Conservation (phyloP, 768 basidiomycete species). For the Suillus subalutaceus region DNA sequence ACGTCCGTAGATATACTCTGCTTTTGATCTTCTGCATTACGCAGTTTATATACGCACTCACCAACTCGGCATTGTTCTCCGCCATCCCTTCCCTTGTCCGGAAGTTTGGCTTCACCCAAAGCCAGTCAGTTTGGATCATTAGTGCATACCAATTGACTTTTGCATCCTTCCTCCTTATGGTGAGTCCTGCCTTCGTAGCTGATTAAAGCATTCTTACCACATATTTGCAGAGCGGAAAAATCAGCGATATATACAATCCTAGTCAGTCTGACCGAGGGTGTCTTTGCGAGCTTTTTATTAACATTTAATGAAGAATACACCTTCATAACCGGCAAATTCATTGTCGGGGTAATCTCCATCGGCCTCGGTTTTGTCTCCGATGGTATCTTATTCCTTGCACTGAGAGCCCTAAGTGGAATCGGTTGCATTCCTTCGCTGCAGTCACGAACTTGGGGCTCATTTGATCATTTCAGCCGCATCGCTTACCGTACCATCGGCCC, state of each 20-base stretch:
- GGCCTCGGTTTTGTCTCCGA: background rate
- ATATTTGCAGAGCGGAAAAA: slow-evolving; percentile 30
- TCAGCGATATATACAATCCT: slow-evolving; percentile 36
- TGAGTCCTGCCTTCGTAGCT: slow-evolving; percentile 17
- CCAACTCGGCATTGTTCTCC: slow-evolving; percentile 34
- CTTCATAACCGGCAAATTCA: background rate
- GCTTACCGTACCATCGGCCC: background rate
- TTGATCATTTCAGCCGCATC: background rate
- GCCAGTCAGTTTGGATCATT: slow-evolving; percentile 31
- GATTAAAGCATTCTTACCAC: background rate
- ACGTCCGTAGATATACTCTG: slow-evolving; percentile 16
- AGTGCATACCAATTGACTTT: slow-evolving; percentile 40
- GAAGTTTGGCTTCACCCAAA: background rate
- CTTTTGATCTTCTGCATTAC: slow-evolving; percentile 38
- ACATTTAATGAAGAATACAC: background rate
- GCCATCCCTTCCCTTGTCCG: slow-evolving; percentile 33
- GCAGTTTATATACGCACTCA: slow-evolving; percentile 41
- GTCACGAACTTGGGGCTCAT: background rate
- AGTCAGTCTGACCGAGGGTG: slow-evolving; percentile 21
- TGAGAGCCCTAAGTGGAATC: background rate
- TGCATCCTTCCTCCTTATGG: slow-evolving; percentile 37
- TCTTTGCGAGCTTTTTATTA: background rate
- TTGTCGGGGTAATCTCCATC: background rate
- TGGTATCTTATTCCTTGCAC: background rate
- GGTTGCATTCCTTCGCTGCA: background rate